phyloP scores from a whole-genome alignment of 1,284 basidiomycete genomes.

The Puccinia novopanici region DNA sequence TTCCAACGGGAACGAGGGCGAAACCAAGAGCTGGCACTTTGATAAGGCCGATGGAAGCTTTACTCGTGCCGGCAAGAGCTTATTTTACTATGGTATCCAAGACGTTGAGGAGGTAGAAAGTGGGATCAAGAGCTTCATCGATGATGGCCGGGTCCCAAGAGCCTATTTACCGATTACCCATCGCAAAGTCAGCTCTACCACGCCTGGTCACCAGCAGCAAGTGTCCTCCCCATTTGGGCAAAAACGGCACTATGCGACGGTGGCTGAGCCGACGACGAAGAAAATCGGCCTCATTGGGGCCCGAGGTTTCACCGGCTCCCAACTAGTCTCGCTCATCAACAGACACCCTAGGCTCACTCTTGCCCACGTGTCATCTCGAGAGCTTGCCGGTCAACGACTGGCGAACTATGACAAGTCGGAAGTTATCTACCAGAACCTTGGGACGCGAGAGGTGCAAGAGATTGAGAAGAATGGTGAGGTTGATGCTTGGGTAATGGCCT shows the following conservation, averaged over 20 bases:
- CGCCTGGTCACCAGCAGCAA: conserved; percentile 65
- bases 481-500: conserved; percentile 96
- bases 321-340: conserved; percentile 80
- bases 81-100: conserved; percentile 97
- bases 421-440: conserved; percentile 78
- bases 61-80: conserved; percentile 81
- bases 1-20: conserved; percentile 77
- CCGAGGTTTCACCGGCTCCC: conserved; percentile 91
- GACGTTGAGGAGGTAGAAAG: conserved; percentile 90
- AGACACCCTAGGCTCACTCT: conserved; percentile 82
- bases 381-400: conserved; percentile 80
- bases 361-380: conserved; percentile 91
- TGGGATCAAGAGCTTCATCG: conserved; percentile 79
- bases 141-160: conserved; percentile 79
- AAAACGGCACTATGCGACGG: conserved; percentile 64
- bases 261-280: conserved; percentile 65
- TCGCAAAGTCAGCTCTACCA: conserved; percentile 66
- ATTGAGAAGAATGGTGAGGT: conserved; percentile 86
- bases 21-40: conserved; percentile 92
- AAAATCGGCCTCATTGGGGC: conserved; percentile 94
- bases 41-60: conserved; percentile 97
- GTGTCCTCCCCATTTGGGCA: conserved; percentile 60
- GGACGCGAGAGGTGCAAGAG: conserved; percentile 72
- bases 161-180: conserved; percentile 89
- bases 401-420: conserved; percentile 78